Evolutionary conservation across 1,284 basidiomycete species (phyloP).

Genomic region (Fistulinella cinereoalba): DNA sequence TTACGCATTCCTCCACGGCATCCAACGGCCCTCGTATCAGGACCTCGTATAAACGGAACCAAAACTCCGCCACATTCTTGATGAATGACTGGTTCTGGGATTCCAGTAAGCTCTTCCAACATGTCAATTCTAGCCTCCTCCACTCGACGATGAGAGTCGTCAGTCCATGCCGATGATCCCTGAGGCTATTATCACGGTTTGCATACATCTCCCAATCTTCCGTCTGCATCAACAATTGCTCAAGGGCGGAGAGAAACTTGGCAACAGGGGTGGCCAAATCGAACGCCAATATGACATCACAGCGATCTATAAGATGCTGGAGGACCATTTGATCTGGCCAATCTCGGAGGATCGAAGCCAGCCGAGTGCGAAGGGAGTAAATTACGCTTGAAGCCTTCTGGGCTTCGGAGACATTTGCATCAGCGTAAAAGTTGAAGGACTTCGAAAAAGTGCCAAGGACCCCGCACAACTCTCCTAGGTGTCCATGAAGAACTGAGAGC

Average conservation of each 20-base stretch:
- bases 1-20: slow-evolving; percentile 39
- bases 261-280: slow-evolving; percentile 77
- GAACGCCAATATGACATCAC: slow-evolving; percentile 66
- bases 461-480: slow-evolving; percentile 18
- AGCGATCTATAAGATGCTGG: slow-evolving; percentile 79
- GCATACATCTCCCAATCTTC: slow-evolving; percentile 98
- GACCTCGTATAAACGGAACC: slow-evolving; percentile 89
- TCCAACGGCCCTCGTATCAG: slow-evolving; percentile 64
- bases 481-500: slow-evolving; percentile 25
- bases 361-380: slow-evolving; percentile 48
- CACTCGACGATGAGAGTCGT: slow-evolving; percentile 83
- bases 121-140: slow-evolving; percentile 86
- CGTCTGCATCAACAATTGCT: slow-evolving; percentile 83
- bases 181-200: slow-evolving; percentile 82
- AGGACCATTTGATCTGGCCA: slow-evolving; percentile 99
- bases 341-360: slow-evolving; percentile 63
- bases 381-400: slow-evolving; percentile 59
- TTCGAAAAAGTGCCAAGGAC: slow-evolving; percentile 8
- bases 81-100: slow-evolving; percentile 64
- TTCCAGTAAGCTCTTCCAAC: slow-evolving; percentile 84
- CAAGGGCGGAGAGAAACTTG: slow-evolving; percentile 79
- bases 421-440: slow-evolving; percentile 77
- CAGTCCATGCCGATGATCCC: slow-evolving; percentile 62
- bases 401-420: slow-evolving; percentile 69
- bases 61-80: slow-evolving; percentile 76